Evolutionary conservation across 768 basidiomycete genomes (phyloP), one percentile per base, ranked within the genome.

Genomic region (Leucocoprinus birnbaumii): DNA sequence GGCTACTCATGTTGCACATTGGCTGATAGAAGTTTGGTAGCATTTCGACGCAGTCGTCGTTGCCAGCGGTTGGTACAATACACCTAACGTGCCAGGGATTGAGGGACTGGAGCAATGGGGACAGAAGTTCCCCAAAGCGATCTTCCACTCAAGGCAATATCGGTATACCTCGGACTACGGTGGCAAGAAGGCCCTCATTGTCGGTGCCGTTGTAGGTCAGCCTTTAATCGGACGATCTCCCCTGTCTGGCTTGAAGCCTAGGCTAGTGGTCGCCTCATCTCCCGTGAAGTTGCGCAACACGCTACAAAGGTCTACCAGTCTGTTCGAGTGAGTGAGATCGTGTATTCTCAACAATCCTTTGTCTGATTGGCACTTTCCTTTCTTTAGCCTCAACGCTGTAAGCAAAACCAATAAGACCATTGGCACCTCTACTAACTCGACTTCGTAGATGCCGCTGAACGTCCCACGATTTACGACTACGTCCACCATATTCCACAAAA

Each of bases 111-210:
- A 66, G 18, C 62, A 62, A 26, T 76, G 73, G 75, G 67, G 61
- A 0, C 53, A 62, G 4, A 61, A 57, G 4, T 77, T 72, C 61
- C 72, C 77, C 0, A 60, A 61, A 0, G 55, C 59, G 3, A 57
- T 79, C 22, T 57, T 60, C 9, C 78, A 79, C 58, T 73, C 76
- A 8, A 62, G 77, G 26, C 71, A 73, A 38, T 80, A 79, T 57
- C 66, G 75, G 3, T 61, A 62, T 47, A 77, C 78, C 0, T 69
- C 76, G 25, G 31, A 54, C 1, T 73, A 68, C 41, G 26, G 50
- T 11, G 69, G 71, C 47, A 62, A 78, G 55, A 77, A 71, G 1
- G 71, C 76, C 0, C 66, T 79, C 1, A 65, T 79, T 48, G 63
- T 80, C 35, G 77, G 78, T n/a, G 71, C 70, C 11, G 68, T 68